A percentile compares a stretch with the other conserved stretches of the same genome.
Evolutionary conservation across 495 filamentous ascomycete genomes (phyloP).

Genomic region (Aspergillus sclerotioniger): DNA sequence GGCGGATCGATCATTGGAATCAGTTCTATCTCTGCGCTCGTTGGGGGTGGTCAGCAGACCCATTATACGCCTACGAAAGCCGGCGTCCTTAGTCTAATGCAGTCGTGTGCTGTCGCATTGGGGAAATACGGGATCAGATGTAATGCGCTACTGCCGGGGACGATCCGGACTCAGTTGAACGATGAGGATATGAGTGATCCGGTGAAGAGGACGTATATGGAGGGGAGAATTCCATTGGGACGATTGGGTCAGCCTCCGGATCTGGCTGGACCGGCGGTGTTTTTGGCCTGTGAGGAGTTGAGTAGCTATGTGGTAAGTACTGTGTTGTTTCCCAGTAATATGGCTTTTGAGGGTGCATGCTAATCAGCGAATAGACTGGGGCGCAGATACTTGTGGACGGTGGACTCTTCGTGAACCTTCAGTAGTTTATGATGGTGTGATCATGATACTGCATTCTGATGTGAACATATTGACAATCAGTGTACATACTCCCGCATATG

Average conservation of each 20-base stretch:
- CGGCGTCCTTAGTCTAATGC: slow-evolving; percentile 79
- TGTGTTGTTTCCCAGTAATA: background rate
- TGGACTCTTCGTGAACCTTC: slow-evolving; percentile 68
- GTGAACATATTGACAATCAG: background rate
- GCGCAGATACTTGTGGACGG: slow-evolving; percentile 86
- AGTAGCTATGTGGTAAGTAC: slow-evolving; percentile 65
- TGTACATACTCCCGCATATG: slow-evolving; percentile 5
- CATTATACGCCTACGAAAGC: slow-evolving; percentile 95
- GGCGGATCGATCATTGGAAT: slow-evolving; percentile 84
- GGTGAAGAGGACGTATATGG: slow-evolving; percentile 78
- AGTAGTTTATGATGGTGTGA: slow-evolving; percentile 32
- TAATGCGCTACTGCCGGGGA: slow-evolving; percentile 84
- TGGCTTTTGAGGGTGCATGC: slow-evolving; percentile 6
- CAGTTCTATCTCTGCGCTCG: slow-evolving; percentile 78
- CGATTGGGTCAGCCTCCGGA: slow-evolving; percentile 66
- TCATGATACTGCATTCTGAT: background rate
- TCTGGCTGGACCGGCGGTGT: slow-evolving; percentile 80
- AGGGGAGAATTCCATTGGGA: slow-evolving; percentile 77
- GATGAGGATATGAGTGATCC: slow-evolving; percentile 70
- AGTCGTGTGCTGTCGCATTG: slow-evolving; percentile 75
- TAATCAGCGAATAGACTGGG: slow-evolving; percentile 55
- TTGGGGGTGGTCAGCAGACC: slow-evolving; percentile 75
- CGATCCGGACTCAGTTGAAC: slow-evolving; percentile 82
- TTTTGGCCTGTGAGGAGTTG: slow-evolving; percentile 73
- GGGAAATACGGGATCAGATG: slow-evolving; percentile 76